phyloP scores from a whole-genome alignment of 164 flowering plant species.

The Berberis vulgaris region DNA sequence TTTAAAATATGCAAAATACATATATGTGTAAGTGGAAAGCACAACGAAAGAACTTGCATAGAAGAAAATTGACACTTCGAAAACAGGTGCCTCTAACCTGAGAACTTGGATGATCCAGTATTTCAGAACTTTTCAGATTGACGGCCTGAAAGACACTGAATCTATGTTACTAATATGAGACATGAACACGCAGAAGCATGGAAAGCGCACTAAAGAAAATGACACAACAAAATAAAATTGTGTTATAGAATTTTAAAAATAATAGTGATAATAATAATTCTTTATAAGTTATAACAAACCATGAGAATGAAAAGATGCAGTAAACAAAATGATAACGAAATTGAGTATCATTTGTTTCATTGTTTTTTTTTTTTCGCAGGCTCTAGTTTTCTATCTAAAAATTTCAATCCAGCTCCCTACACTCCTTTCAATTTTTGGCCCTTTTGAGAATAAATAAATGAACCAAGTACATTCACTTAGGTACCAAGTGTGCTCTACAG shows the following conservation, averaged over 20 bases:
- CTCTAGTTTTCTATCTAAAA: background rate
- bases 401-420: background rate
- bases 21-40: background rate
- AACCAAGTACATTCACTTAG: too few relatives aligned
- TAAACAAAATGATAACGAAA: background rate
- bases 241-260: too few relatives aligned
- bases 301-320: background rate
- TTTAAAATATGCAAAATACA: slow-evolving; percentile 3
- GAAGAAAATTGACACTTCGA: background rate
- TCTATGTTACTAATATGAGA: slow-evolving; percentile 14
- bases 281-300: too few relatives aligned
- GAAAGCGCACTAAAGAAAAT: background rate
- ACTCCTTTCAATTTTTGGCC: background rate
- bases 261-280: too few relatives aligned
- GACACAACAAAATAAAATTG: background rate
- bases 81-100: slow-evolving; percentile 37
- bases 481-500: too few relatives aligned
- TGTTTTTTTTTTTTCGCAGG: background rate
- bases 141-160: slow-evolving; percentile 76
- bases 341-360: too few relatives aligned
- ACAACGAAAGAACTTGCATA: background rate
- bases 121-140: slow-evolving; percentile 81
- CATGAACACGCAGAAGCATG: background rate
- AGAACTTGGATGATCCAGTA: slow-evolving; percentile 57
- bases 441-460: background rate